Base-by-base conservation (phyloP, 768 basidiomycete genomes). In the Tylopilus balloui region DNA sequence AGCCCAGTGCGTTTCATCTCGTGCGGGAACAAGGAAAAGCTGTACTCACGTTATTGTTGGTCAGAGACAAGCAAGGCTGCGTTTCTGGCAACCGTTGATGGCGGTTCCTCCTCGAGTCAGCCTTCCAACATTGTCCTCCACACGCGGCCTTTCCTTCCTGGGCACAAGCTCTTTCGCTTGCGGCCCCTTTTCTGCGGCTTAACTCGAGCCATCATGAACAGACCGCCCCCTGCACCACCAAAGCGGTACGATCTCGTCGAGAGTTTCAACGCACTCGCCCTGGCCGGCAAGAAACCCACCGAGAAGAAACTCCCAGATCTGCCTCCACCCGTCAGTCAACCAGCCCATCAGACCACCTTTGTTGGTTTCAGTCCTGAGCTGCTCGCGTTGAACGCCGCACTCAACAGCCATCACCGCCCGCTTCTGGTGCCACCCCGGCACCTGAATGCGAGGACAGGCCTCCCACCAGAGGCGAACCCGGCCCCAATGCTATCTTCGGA, bases 1-100 rank as follows among this genome's bases (percentile, higher is more conserved):
- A 80, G 79, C 78, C 78, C 79, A 80, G 78, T 79, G 78, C 79
- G 70, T 71, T 77, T 79, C 78, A 73, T 80, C 78, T 38, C 53
- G 37, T 24, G 20, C n/a, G n/a, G 29, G 23, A 14, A 35, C 1
- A 6, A 40, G 6, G 13, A 11, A 10, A 24, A 11, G 13, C n/a
- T 11, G 15, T 43, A 43, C 42, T 43, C 19, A n/a, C 28, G 35
- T 24, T 7, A 19, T 20, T 3, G 42, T 36, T 36, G 35, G 1
- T 17, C 2, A 36, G 7, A 35, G 34, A 7, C 34, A 35, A 35
- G 34, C 17, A 35, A 40, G 27, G 36, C n/a, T n/a, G n/a, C n/a
- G n/a, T n/a, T n/a, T n/a, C n/a, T n/a, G n/a, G n/a, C 19, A 32
- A 17, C 4, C 8, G 23, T 31, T 11, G 7, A 52, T 56, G 58